A percentile compares a stretch with the other conserved stretches of the same genome.
These are phyloP conservation scores for Lactarius hatsudake DNA, from an alignment of 768 basidiomycete species.

Conservation along the genomic window DNA sequence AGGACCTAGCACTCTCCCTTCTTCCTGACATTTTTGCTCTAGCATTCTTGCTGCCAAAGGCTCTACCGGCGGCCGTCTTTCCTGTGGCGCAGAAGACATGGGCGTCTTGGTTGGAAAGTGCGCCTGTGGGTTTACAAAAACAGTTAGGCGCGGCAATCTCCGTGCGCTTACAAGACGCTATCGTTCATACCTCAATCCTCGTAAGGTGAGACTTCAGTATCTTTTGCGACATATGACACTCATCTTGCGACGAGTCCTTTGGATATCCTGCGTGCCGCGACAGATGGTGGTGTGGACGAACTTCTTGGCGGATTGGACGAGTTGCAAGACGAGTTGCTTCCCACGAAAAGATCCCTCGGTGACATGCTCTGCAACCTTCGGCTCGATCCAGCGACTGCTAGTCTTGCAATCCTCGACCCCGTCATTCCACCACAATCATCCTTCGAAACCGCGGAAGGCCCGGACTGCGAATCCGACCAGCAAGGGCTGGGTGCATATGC, in stretches of 20 bases:
- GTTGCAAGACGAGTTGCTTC: constrained; percentile 51
- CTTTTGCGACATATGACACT: not conserved
- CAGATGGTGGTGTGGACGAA: constrained; percentile 11
- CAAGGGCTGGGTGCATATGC: constrained; percentile 63
- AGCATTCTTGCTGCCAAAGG: constrained; percentile 46
- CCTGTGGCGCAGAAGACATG: constrained; percentile 34
- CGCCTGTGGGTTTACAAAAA: constrained; percentile 29
- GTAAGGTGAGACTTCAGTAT: constrained; percentile 33
- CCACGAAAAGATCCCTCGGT: constrained; percentile 15
- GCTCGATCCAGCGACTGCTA: constrained; percentile 47
- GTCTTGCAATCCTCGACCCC: constrained; percentile 58
- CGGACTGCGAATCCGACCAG: constrained; percentile 38
- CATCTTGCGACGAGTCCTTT: constrained; percentile 29
- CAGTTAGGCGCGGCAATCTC: constrained; percentile 40
- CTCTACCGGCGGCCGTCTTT: constrained; percentile 23
- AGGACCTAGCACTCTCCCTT: constrained; percentile 27
- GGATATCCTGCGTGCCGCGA: constrained; percentile 28
- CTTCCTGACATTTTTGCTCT: constrained; percentile 49
- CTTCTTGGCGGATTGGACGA: constrained; percentile 43
- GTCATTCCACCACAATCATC: constrained; percentile 48
- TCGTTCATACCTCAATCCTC: constrained; percentile 39
- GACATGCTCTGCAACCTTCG: constrained; percentile 37
- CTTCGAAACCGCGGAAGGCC: constrained; percentile 23
- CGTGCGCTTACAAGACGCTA: constrained; percentile 40
- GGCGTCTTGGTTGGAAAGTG: constrained; percentile 31